These are phyloP conservation scores for Bryopsis sp. DNA, from an alignment of 139 green algal species.

Conservation along the genomic window DNA sequence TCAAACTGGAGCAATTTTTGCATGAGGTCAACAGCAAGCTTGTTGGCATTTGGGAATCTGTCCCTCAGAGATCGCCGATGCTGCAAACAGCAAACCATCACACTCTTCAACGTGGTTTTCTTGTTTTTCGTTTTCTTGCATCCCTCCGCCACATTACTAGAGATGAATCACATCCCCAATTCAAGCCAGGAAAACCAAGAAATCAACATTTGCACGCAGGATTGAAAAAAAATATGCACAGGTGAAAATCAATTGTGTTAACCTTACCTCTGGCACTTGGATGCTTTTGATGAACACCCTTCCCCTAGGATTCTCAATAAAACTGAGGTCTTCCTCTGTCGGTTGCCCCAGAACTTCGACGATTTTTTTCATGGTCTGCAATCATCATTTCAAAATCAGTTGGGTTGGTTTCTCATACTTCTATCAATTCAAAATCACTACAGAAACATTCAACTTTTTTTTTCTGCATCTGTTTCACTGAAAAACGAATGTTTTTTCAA, in stretches of 20 bases:
- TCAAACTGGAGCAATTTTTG: slow-evolving; percentile 88
- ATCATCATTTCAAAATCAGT: too few relatives aligned
- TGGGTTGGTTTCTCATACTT: too few relatives aligned
- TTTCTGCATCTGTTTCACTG: too few relatives aligned
- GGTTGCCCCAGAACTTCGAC: slow-evolving; percentile 82
- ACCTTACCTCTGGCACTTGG: slow-evolving; percentile 29
- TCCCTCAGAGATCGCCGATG: slow-evolving; percentile 6
- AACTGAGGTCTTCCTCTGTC: slow-evolving; percentile 77
- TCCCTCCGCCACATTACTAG: too few relatives aligned
- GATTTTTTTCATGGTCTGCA: slow-evolving; percentile 91
- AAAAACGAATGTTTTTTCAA: too few relatives aligned
- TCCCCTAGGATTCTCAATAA: slow-evolving; percentile 77
- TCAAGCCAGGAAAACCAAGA: too few relatives aligned
- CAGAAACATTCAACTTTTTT: too few relatives aligned
- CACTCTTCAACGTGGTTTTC: too few relatives aligned
- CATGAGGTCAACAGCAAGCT: slow-evolving; percentile 75
- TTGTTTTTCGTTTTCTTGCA: too few relatives aligned
- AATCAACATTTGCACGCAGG: too few relatives aligned
- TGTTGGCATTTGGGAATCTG: slow-evolving; percentile 64
- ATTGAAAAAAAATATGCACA: background rate
- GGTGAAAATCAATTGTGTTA: background rate
- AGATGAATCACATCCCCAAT: too few relatives aligned
- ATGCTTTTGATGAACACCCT: slow-evolving; percentile 72
- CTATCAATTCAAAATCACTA: too few relatives aligned
- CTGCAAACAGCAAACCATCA: background rate